Base-by-base conservation (phyloP, 2,329 filamentous ascomycete genomes). In the Tolypocladium endophyticum region DNA sequence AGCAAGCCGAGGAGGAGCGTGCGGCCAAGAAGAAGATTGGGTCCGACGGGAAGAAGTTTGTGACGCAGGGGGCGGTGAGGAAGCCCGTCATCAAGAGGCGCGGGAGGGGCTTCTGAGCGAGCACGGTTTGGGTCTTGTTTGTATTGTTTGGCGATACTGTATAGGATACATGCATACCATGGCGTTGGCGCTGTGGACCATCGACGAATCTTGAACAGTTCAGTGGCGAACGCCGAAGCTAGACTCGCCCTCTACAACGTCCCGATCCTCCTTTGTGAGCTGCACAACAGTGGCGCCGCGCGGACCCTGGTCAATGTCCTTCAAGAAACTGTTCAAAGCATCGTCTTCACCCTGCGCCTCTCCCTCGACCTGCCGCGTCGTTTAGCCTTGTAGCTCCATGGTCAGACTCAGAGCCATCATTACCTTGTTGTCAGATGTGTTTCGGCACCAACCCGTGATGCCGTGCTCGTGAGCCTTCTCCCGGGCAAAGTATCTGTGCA, bases 291-390 rank as follows among this genome's bases (percentile, higher is more conserved):
- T 82, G 1, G 92, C 87, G 59, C 84, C 79, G 1, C 79, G 76
- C 0, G 92, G 92, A 0, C 93, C 93, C 58, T 84, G 81, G 67
- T 91, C 82, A 55, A 97, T 76, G 63, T 90, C 86, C 65, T 87
- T 84, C 41, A 96, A 75, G 64, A 97, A 88, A 59, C 85, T 82
- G 58, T 85, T 74, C 33, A 97, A 71, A 2, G 81, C 74, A 0
- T 84, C 80, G 1, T 86, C 79, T 2, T 82, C 79, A 36, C 91
- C 92, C 71, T 97, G 93, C 6, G 87, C 92, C 75, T 97, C 92
- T 33, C 93, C 93, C 69, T 90, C 85, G 55, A 97, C 92, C 90
- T 96, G 55, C 67, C 73, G 18, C 11, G 47, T 58, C n/a, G 60
- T 2, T 53, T 16, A 53, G 50, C 30, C 5, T 9, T 2, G 28